Percentiles rank a stretch among this genome's conserved stretches.
Conservation (phyloP, 306 rosid species). For the Lablab purpureus region DNA sequence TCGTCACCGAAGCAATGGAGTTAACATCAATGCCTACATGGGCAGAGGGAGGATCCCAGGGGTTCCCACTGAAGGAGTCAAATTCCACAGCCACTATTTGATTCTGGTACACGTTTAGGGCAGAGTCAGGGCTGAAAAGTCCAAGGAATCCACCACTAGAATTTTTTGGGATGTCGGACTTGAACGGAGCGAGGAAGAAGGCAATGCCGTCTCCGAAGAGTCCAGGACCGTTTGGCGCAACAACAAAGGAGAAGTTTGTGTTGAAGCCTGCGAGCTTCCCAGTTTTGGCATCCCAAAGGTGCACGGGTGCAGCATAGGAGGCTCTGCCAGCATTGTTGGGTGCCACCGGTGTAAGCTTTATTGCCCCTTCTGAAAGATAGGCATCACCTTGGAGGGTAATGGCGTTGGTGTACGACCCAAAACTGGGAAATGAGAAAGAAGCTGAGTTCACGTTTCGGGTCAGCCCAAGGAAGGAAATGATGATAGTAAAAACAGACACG, state of each 20-base stretch:
- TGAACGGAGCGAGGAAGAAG: slow-evolving; percentile 56
- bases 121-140: slow-evolving; percentile 42
- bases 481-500: neutral
- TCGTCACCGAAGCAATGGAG: slow-evolving; percentile 45
- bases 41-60: slow-evolving; percentile 43
- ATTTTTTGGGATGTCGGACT: slow-evolving; percentile 19
- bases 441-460: slow-evolving; percentile 35
- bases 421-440: slow-evolving; percentile 24
- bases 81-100: slow-evolving; percentile 54
- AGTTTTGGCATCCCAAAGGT: slow-evolving; percentile 48
- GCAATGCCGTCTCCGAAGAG: slow-evolving; percentile 50
- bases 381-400: slow-evolving; percentile 44
- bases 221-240: neutral
- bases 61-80: slow-evolving; percentile 42
- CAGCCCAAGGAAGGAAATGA: slow-evolving; percentile 14
- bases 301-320: slow-evolving; percentile 47
- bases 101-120: slow-evolving; percentile 43
- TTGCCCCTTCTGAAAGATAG: neutral
- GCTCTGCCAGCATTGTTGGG: slow-evolving; percentile 49
- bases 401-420: neutral
- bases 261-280: slow-evolving; percentile 34
- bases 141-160: slow-evolving; percentile 56
- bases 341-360: slow-evolving; percentile 26
- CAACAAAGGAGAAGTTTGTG: slow-evolving; percentile 42
- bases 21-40: slow-evolving; percentile 57